Percentiles rank a stretch among this genome's conserved stretches.
These are phyloP conservation scores for Tremella yokohamensis DNA, from an alignment of 768 basidiomycete species.

Conservation along the genomic window DNA sequence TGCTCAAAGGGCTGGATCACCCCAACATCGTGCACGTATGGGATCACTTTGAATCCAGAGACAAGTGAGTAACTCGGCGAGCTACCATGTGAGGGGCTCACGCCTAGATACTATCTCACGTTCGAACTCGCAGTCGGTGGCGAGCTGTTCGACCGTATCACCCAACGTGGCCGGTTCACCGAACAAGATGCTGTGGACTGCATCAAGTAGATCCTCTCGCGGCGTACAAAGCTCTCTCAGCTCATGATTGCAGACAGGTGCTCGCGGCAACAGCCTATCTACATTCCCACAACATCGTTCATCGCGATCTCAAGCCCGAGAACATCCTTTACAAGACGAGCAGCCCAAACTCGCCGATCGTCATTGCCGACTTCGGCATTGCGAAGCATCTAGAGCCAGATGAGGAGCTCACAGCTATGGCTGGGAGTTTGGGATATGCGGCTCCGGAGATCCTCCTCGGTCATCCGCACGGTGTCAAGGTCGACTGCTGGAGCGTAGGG, in stretches of 20 bases:
- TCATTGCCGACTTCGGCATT: slow-evolving; percentile 96
- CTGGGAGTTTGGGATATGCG: slow-evolving; percentile 71
- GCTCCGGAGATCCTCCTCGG: slow-evolving; percentile 67
- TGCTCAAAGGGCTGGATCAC: slow-evolving; percentile 82
- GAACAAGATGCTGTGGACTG: slow-evolving; percentile 83
- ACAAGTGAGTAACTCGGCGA: slow-evolving; percentile 56
- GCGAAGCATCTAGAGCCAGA: slow-evolving; percentile 48
- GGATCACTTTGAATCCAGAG: slow-evolving; percentile 74
- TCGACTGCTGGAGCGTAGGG: slow-evolving; percentile 94
- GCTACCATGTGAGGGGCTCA: neutral
- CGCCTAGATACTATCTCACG: slow-evolving; percentile 71
- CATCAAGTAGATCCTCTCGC: slow-evolving; percentile 58
- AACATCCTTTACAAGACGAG: slow-evolving; percentile 88
- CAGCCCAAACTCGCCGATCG: slow-evolving; percentile 73
- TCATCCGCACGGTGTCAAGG: slow-evolving; percentile 82
- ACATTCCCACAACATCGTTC: slow-evolving; percentile 88
- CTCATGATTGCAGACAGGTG: slow-evolving; percentile 60
- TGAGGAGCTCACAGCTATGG: slow-evolving; percentile 42
- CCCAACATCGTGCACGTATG: slow-evolving; percentile 71
- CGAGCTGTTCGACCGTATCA: slow-evolving; percentile 86
- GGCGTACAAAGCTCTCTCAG: neutral
- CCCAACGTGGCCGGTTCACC: slow-evolving; percentile 82
- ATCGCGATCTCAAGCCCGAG: slow-evolving; percentile 95
- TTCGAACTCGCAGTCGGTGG: slow-evolving; percentile 93
- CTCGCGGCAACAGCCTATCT: slow-evolving; percentile 83